Percentiles rank a stretch among this genome's conserved stretches.
phyloP scores from a whole-genome alignment of 768 basidiomycete genomes.

The Leccinum olivaceopallidum region DNA sequence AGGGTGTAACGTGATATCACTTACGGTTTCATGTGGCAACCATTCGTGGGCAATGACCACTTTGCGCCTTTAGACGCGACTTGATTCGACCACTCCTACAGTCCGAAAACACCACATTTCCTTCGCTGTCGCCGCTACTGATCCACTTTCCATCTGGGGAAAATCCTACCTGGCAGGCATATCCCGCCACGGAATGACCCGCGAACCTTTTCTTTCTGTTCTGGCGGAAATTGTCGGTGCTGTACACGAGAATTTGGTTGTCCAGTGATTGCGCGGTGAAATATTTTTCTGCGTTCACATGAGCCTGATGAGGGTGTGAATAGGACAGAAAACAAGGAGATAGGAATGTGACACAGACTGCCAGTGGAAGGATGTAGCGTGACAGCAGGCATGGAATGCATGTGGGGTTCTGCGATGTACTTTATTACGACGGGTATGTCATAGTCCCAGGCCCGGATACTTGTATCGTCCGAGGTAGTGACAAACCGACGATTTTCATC shows the following conservation, averaged over 20 bases:
- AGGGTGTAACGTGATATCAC: slow-evolving; percentile 32
- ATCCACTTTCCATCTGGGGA: slow-evolving; percentile 99
- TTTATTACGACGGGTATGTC: slow-evolving; percentile 99
- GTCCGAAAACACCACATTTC: slow-evolving; percentile 98
- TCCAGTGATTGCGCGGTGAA: slow-evolving; percentile 97
- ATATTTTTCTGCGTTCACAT: slow-evolving; percentile 70
- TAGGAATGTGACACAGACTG: slow-evolving; percentile 54
- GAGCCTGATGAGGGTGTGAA: not conserved
- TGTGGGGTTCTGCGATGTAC: slow-evolving; percentile 97
- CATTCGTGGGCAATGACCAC: slow-evolving; percentile 99
- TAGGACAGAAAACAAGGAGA: slow-evolving; percentile 20
- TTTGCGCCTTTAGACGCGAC: slow-evolving; percentile 81
- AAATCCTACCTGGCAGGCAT: slow-evolving; percentile 96
- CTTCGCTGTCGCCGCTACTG: slow-evolving; percentile 92
- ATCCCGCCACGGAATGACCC: slow-evolving; percentile 95
- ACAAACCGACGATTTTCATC: slow-evolving; percentile 98
- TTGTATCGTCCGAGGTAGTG: slow-evolving; percentile 98
- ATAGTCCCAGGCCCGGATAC: slow-evolving; percentile 98
- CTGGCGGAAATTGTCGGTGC: slow-evolving; percentile 97
- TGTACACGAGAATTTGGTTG: slow-evolving; percentile 97
- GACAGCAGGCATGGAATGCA: slow-evolving; percentile 99
- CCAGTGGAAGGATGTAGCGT: slow-evolving; percentile 79
- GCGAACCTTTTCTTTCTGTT: slow-evolving; percentile 98
- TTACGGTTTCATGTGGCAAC: slow-evolving; percentile 94
- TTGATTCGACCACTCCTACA: slow-evolving; percentile 99